Evolutionary conservation across 2,329 filamentous ascomycete species (phyloP), one percentile per base, ranked within the genome.

Genomic region (Claviceps cyperi): DNA sequence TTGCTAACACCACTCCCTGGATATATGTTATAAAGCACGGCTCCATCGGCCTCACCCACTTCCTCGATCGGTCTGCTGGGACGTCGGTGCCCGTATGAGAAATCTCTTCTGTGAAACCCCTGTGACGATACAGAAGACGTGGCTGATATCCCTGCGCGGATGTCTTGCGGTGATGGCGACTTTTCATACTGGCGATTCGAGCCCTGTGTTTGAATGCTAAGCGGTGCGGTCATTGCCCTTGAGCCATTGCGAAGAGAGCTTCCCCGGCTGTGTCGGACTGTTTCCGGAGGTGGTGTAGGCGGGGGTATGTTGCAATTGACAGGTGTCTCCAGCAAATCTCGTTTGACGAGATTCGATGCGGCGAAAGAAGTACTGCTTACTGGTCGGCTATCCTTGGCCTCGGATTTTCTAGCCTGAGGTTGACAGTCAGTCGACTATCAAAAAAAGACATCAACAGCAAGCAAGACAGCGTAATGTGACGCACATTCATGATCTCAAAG

Each of bases 231-330:
- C 67, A 75, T 73, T 38, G 78, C 78, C 55, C 77, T 82, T 46
- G 72, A 69, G 2, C 78, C 78, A 57, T 72, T 80, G 52, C 78
- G 76, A 46, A 82, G 76, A n/a, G 79, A 83, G 28, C 73, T 72
- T 48, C 70, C 77, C 21, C 80, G 73, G 55, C 68, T 75, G 58
- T 76, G 70, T 43, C 83, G 84, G 57, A 96, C 89, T 54, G 79
- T 78, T 71, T 98, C 92, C 5, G 92, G 92, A 6, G 92, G 92
- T 40, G 92, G 92, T n/a, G 92, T 97, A n/a, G 92, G 92, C 17
- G 92, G 92, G 70, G 97, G 96, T 54, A 91, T 78, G 59, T 86
- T 86, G 59, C 88, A 81, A 62, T 78, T 80, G 55, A 81, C 72
- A 0, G 87, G 86, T 8, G 88, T 87, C 62, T 92, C 89, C 17